phyloP scores from a whole-genome alignment of 2,329 filamentous ascomycete species.

The Alternaria solani region DNA sequence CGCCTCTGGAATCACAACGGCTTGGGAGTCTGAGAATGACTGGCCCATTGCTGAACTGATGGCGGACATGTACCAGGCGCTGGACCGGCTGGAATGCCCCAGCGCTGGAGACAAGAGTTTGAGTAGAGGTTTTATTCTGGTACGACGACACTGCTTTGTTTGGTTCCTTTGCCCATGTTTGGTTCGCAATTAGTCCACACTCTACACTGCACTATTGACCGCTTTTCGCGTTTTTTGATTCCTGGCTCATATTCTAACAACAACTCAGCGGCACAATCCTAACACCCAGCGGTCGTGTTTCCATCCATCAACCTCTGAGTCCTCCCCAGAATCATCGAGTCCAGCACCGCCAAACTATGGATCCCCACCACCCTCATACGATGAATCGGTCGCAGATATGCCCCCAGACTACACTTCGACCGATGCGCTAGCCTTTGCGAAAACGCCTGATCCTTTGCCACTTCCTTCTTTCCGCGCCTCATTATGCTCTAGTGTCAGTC shows the following conservation, averaged over 20 bases:
- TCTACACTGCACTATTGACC: conserved; percentile 13
- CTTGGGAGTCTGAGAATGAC: conserved; percentile 36
- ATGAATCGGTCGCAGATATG: conserved; percentile 53
- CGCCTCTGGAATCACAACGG: conserved; percentile 25
- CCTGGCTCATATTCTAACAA: conserved; percentile 33
- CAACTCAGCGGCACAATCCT: conserved; percentile 34
- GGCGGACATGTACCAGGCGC: conserved; percentile 37
- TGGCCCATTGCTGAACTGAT: conserved; percentile 34
- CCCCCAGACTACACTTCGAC: conserved; percentile 57
- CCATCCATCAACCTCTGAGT: conserved; percentile 24
- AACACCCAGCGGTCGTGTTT: conserved; percentile 28
- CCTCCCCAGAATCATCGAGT: conserved; percentile 39
- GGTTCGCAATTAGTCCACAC: conserved; percentile 25
- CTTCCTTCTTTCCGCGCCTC: conserved; percentile 46
- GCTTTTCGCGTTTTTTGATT: conserved; percentile 9
- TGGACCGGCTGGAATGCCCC: conserved; percentile 41
- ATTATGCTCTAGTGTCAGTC: conserved; percentile 39
- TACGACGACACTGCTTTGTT: conserved; percentile 44
- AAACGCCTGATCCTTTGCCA: conserved; percentile 41
- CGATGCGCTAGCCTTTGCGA: conserved; percentile 52
- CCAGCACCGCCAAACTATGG: conserved; percentile 28
- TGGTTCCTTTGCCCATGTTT: conserved; percentile 29
- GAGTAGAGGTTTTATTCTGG: conserved; percentile 36
- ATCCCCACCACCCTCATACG: conserved; percentile 53
- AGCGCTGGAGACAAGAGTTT: conserved; percentile 28